Evolutionary conservation across 192 early-diverging fungal genomes (phyloP).

Genomic region (Cetraspora pellucida): DNA sequence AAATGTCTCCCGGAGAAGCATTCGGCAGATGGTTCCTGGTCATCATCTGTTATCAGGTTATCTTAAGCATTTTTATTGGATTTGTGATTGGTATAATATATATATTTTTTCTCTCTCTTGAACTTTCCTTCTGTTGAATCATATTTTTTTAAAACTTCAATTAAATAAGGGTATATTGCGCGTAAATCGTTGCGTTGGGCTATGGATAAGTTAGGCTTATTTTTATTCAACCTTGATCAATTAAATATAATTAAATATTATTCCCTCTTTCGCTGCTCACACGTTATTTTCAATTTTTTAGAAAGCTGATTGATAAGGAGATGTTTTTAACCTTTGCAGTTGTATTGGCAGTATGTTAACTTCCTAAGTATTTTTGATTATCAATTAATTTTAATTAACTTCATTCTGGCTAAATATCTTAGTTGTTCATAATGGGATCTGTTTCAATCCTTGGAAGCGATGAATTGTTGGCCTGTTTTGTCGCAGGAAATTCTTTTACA

Average conservation of each 20-base stretch:
- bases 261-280: background rate
- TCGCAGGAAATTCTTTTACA: constrained; percentile 69
- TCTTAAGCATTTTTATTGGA: constrained; percentile 72
- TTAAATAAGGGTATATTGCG: constrained; percentile 51
- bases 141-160: too few relatives aligned
- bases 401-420: background rate
- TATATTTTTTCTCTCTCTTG: too few relatives aligned
- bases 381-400: background rate
- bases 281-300: background rate
- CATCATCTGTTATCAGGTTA: constrained; percentile 75
- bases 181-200: constrained; percentile 66
- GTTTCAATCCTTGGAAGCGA: constrained; percentile 67
- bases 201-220: constrained; percentile 55
- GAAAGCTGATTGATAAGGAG: constrained; percentile 72
- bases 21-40: constrained; percentile 74
- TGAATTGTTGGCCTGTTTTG: constrained; percentile 67
- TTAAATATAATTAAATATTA: too few relatives aligned
- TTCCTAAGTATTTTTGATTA: background rate
- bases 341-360: constrained; percentile 57
- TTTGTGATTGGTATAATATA: constrained; percentile 49
- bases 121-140: too few relatives aligned
- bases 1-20: constrained; percentile 54
- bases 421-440: constrained; percentile 54
- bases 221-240: background rate
- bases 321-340: constrained; percentile 74